A percentile compares a stretch with the other conserved stretches of the same genome.
Conservation (phyloP, 345 rosid genomes). For the Ailanthus altissimus region DNA sequence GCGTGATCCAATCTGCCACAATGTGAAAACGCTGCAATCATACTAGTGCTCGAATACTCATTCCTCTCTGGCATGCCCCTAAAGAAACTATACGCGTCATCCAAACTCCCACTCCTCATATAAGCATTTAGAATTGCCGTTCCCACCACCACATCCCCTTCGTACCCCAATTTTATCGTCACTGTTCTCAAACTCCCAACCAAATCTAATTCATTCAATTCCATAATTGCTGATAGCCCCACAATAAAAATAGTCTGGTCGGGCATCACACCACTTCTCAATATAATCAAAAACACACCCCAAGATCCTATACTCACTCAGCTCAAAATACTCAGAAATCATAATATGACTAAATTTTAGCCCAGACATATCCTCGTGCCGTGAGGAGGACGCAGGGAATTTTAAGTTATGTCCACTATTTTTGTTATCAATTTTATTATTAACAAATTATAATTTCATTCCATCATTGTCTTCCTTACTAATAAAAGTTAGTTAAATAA, state of each 20-base stretch:
- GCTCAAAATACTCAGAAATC: conserved; percentile 28
- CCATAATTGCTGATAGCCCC: conserved; percentile 27
- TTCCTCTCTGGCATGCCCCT: conserved; percentile 31
- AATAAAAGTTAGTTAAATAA: no score
- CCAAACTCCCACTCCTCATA: conserved; percentile 31
- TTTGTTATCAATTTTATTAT: no score
- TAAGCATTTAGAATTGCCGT: conserved; percentile 37
- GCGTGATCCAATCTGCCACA: conserved; percentile 33
- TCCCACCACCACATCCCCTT: conserved; percentile 30
- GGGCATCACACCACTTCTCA: conserved; percentile 28
- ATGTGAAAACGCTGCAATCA: conserved; percentile 37
- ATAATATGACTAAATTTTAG: no score
- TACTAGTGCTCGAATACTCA: conserved; percentile 30
- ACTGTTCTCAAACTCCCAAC: conserved; percentile 29
- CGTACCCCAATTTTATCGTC: conserved; percentile 27
- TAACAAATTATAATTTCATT: no score
- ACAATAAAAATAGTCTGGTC: conserved; percentile 29
- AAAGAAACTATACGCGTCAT: conserved; percentile 28
- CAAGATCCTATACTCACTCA: conserved; percentile 21
- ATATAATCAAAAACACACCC: conserved; percentile 31
- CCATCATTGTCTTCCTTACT: no score
- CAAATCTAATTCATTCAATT: conserved; percentile 31
- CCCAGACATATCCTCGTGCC: no score
- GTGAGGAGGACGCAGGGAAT: no score
- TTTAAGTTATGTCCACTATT: no score